A percentile compares a stretch with the other conserved stretches of the same genome.
These are phyloP conservation scores for Rhodotorula sphaerocarpa DNA, from an alignment of 768 basidiomycete genomes.

Conservation along the genomic window DNA sequence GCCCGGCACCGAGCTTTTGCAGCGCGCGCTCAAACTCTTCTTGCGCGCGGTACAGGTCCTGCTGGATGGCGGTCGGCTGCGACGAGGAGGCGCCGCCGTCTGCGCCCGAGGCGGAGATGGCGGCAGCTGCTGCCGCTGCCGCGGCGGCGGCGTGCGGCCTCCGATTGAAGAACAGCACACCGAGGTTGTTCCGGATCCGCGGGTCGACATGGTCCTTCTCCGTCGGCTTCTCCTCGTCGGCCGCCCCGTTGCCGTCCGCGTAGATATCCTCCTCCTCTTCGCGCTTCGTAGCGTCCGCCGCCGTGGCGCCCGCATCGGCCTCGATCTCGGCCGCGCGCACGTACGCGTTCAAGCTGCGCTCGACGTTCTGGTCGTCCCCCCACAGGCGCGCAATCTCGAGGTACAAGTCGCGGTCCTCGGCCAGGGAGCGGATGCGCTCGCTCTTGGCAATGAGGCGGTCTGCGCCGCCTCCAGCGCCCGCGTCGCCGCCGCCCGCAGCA, in stretches of 20 bases:
- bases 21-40: conserved; percentile 67
- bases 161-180: conserved; percentile 34
- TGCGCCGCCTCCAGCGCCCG: background rate
- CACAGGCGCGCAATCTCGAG: conserved; percentile 83
- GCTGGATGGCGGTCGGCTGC: background rate
- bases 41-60: conserved; percentile 50
- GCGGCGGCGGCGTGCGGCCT: conserved; percentile 27
- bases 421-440: conserved; percentile 30
- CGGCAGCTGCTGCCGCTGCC: no score
- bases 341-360: conserved; percentile 64
- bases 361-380: conserved; percentile 60
- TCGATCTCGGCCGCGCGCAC: conserved; percentile 52
- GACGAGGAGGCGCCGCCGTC: background rate
- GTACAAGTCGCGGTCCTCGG: conserved; percentile 69
- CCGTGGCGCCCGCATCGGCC: conserved; percentile 35
- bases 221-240: conserved; percentile 9
- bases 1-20: conserved; percentile 46
- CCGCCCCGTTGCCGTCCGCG: conserved; percentile 27
- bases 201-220: conserved; percentile 23
- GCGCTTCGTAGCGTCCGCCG: conserved; percentile 2
- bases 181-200: conserved; percentile 40
- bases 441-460: conserved; percentile 8
- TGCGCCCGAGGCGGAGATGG: conserved; percentile 33
- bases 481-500: background rate
- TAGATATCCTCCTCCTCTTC: conserved; percentile 15